These are phyloP conservation scores for Mycena rosella DNA, from an alignment of 768 basidiomycete genomes.

Conservation along the genomic window DNA sequence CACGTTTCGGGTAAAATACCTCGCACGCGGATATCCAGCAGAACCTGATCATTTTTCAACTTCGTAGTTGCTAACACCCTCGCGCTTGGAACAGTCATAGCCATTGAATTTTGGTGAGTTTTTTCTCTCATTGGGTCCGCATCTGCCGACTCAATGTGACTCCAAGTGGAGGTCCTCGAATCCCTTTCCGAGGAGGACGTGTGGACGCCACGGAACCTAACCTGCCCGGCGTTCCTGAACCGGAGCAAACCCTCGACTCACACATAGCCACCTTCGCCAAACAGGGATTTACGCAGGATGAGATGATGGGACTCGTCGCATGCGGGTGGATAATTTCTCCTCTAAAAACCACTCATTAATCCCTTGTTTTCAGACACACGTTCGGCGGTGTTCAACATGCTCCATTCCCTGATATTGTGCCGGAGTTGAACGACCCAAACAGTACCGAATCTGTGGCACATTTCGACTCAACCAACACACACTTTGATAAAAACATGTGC, in stretches of 20 bases:
- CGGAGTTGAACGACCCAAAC: conserved; percentile 13
- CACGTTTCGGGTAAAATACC: conserved; percentile 1
- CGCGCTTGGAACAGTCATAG: conserved; percentile 23
- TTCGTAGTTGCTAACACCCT: conserved; percentile 16
- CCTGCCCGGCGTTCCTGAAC: conserved; percentile 15
- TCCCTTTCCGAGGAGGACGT: conserved; percentile 26
- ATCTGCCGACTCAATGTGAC: conserved; percentile 14
- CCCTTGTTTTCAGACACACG: conserved; percentile 12
- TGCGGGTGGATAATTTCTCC: conserved; percentile 21
- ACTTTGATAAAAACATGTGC: conserved; percentile 20
- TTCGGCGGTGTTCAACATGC: conserved; percentile 15
- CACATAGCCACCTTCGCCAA: conserved; percentile 19
- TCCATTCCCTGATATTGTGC: conserved; percentile 19
- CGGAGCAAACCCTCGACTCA: conserved; percentile 17
- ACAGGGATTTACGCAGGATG: conserved; percentile 22
- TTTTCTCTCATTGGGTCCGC: conserved; percentile 8
- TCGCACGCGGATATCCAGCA: conserved; percentile 5
- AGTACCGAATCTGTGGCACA: conserved; percentile 7
- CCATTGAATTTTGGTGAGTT: conserved; percentile 23
- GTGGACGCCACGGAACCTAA: conserved; percentile 22
- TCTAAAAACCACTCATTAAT: conserved; percentile 11
- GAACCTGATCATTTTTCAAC: conserved; percentile 12
- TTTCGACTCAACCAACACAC: conserved; percentile 11
- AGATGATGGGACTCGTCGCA: conserved; percentile 25
- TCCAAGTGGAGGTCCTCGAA: conserved; percentile 24